A percentile compares a stretch with the other conserved stretches of the same genome.
These are phyloP conservation scores for Suhomyces anneliseae DNA, from an alignment of 1,139 yeast genomes.

Conservation along the genomic window DNA sequence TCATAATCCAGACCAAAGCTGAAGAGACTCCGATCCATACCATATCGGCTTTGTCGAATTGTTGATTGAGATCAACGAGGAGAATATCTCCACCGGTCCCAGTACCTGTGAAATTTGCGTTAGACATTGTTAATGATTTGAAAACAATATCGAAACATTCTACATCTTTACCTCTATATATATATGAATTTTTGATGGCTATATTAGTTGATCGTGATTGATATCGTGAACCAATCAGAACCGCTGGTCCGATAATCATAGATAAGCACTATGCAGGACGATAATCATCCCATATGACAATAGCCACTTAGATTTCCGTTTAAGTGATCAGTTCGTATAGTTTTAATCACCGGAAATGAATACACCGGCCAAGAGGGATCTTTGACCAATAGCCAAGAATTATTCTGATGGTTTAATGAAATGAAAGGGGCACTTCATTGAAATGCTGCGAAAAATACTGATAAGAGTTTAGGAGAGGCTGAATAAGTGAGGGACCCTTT, in stretches of 20 bases:
- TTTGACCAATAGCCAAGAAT: too few species aligned
- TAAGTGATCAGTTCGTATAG: background rate
- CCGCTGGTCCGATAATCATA: background rate
- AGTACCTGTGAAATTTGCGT: slow-evolving; percentile 41
- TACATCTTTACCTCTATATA: background rate
- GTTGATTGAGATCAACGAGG: slow-evolving; percentile 69
- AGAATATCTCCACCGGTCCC: slow-evolving; percentile 83
- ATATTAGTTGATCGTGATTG: background rate
- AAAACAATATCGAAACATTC: background rate
- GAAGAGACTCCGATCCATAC: slow-evolving; percentile 82
- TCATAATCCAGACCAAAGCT: slow-evolving; percentile 87
- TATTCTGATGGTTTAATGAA: too few species aligned
- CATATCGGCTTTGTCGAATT: slow-evolving; percentile 76
- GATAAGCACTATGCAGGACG: slow-evolving; percentile 1
- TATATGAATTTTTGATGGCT: background rate
- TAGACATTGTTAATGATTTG: slow-evolving; percentile 6
- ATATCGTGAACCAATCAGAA: slow-evolving; percentile 2
- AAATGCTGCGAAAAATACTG: too few species aligned
- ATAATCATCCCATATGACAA: background rate
- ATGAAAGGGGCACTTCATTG: too few species aligned
- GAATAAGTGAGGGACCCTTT: too few species aligned
- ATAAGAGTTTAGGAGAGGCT: too few species aligned
- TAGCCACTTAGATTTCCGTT: background rate
- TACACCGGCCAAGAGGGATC: too few species aligned
- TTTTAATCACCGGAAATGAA: too few species aligned